Conservation (phyloP, 768 basidiomycete species). For the Amanita exitialis region DNA sequence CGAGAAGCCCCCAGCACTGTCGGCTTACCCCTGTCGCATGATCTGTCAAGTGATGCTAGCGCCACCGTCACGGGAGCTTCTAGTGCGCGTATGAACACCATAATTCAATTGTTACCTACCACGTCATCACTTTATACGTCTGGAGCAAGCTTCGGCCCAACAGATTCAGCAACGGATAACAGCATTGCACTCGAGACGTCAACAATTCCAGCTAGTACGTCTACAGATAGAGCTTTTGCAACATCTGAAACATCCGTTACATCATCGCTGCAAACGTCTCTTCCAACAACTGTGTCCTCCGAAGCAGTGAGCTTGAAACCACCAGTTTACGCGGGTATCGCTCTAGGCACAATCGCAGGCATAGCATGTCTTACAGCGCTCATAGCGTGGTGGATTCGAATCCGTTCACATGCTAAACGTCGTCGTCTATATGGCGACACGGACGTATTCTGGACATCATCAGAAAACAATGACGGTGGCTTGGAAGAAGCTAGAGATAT, state of each 20-base stretch:
- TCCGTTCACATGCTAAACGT: conserved; percentile 24
- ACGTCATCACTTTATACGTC: neutral
- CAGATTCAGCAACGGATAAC: neutral
- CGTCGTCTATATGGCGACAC: conserved; percentile 22
- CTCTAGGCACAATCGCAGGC: conserved; percentile 35
- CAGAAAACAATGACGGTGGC: conserved; percentile 13
- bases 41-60: neutral
- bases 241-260: neutral
- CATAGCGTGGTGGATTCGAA: conserved; percentile 39
- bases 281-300: conserved; percentile 7
- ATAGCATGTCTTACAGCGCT: conserved; percentile 35
- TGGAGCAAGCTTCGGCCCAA: neutral
- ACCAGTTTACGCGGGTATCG: conserved; percentile 40
- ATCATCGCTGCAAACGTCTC: neutral
- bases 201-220: neutral
- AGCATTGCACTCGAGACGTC: neutral
- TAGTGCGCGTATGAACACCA: neutral
- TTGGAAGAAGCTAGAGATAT: conserved; percentile 15
- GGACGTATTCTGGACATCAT: conserved; percentile 25
- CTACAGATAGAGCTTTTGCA: neutral
- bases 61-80: conserved; percentile 3
- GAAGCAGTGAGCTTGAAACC: conserved; percentile 16
- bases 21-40: neutral
- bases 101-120: neutral
- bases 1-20: neutral